Evolutionary conservation across 371 early-diverging fungal species (phyloP), one percentile per base, ranked within the genome.

Genomic region (Nematocida parisii): DNA sequence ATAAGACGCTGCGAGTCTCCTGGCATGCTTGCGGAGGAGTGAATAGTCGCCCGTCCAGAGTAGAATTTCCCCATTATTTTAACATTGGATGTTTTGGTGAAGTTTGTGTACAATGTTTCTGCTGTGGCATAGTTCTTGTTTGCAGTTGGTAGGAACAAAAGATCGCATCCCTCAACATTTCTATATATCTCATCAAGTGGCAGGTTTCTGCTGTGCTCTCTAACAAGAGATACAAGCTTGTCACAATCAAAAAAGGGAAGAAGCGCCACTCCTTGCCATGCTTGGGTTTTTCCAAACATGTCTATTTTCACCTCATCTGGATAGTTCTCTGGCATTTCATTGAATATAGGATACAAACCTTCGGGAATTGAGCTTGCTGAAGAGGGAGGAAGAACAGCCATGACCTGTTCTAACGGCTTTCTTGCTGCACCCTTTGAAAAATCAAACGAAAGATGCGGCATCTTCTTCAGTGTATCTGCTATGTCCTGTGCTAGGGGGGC

Each of bases 401-500:
- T 93, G 40, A 97, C 89, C 85, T 98, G 98, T 86, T 97, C 97
- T 75, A 95, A 91, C 5, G 97, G 97, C 47, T 87, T 90, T 84
- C 50, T 89, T 86, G 50, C 92, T 92, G n/a, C 89, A 75, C 60
- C 91, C 90, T 85, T 95, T 94, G 9, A 46, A 45, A 66, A 81
- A 47, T 3, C 50, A 93, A 85, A 66, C 90, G 86, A 60, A 87
- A 91, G 81, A 93, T 89, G 81, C 91, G 90, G 27, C 47, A 11
- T 2, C n/a, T 27, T 60, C 2, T 27, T 7, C 18, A 77, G 80
- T 9, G 71, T 47, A 5, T 33, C 39, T 55, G 90, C 88, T 84
- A 96, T 92, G 86, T 95, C 94, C 4, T 91, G 90, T 3, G 93
- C 92, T 88, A 94, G 92, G 11, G 99, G 99, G 22, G 97, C 93